Evolutionary conservation across 345 rosid species (phyloP), one percentile per base, ranked within the genome.

Genomic region (Mallotus nudiflorus): DNA sequence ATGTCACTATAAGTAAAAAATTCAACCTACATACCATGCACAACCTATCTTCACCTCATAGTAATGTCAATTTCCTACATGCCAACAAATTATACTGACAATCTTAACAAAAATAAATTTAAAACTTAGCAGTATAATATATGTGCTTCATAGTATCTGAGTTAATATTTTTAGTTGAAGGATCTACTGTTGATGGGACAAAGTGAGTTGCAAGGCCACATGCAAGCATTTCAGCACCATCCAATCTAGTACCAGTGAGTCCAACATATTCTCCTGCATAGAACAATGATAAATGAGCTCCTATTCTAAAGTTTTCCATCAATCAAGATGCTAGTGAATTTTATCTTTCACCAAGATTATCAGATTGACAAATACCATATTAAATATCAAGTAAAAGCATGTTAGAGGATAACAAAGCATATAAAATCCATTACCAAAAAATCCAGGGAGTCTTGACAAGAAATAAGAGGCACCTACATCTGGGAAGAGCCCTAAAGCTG

Each of bases 131-230:
- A 5, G 4, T 25, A 20, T 6, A n/a, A 40, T 1, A 65, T 16
- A 33, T 31, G 28, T 57, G 59, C 18, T 22, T 57, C 25, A 25
- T 33, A 8, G 44, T 18, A 28, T 15, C 27, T 22, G 9, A 75
- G 24, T 54, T 15, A 31, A 57, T 0, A 45, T 9, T 40, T 58
- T 50, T 42, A 44, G 31, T 22, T 65, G 55, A 73, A 58, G 65
- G 63, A 69, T 70, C 11, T 88, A 93, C 95, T 68, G 59, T 62
- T 55, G 91, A 85, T 51, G 89, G 89, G 60, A 93, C 85, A 69
- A 83, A 89, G 73, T 93, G 98, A 65, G 98, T 93, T 33, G 93
- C 97, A 74, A 93, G 95, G 71, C 97, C 98, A 77, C 91, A 87
- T 63, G 89, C 82, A 75, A 86, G 86, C 97, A 90, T 86, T 80